A percentile compares a stretch with the other conserved stretches of the same genome.
phyloP scores from a whole-genome alignment of 139 green algal species.

The Chlorella sp. region DNA sequence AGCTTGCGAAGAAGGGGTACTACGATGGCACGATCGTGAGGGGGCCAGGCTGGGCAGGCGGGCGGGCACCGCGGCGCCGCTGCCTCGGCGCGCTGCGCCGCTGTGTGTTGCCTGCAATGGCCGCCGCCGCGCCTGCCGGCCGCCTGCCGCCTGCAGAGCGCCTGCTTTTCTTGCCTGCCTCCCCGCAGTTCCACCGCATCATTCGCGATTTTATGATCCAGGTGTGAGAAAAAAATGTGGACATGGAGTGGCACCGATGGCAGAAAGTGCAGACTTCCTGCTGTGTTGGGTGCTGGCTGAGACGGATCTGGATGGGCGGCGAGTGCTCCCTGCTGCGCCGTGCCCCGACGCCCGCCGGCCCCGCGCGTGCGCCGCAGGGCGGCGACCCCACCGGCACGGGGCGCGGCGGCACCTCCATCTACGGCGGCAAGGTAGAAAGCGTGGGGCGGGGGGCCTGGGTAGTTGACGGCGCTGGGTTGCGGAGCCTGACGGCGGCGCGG shows the following conservation, averaged over 20 bases:
- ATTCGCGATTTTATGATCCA: conserved; percentile 95
- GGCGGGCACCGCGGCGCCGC: background rate
- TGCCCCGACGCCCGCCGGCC: background rate
- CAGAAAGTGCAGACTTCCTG: background rate
- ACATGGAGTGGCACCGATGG: background rate
- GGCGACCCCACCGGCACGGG: conserved; percentile 96
- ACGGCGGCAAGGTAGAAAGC: conserved; percentile 40
- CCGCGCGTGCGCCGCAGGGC: conserved; percentile 54
- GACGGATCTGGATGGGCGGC: background rate
- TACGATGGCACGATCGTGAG: conserved; percentile 83
- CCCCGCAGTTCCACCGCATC: conserved; percentile 68
- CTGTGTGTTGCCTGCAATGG: background rate
- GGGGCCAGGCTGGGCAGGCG: background rate
- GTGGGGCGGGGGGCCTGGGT: background rate
- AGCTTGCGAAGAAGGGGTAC: conserved; percentile 86
- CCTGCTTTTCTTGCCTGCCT: background rate
- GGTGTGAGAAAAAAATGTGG: too few relatives aligned
- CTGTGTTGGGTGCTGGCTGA: background rate
- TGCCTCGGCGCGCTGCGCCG: background rate
- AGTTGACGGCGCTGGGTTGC: background rate
- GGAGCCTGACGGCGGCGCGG: background rate
- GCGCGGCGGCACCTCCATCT: conserved; percentile 89
- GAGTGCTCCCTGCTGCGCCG: background rate
- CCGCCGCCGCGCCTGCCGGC: background rate
- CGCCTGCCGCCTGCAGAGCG: background rate